Percentiles rank a stretch among this genome's conserved stretches.
These are phyloP conservation scores for Irpex sp. DNA, from an alignment of 1,284 basidiomycete genomes.

Conservation along the genomic window DNA sequence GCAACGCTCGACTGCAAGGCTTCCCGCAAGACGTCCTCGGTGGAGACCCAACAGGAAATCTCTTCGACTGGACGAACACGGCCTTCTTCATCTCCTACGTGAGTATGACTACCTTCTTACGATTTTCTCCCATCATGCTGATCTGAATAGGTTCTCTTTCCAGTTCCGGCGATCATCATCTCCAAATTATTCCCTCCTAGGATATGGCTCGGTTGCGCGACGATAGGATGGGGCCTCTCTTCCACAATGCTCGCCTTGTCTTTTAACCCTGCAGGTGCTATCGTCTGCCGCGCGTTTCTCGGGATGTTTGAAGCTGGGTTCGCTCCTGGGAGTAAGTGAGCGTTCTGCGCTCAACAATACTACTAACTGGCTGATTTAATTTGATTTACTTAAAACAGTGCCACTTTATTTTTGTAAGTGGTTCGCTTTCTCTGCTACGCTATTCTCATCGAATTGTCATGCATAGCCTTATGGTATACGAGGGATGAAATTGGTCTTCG, in stretches of 20 bases:
- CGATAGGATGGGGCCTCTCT: conserved; percentile 64
- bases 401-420: conserved; percentile 67
- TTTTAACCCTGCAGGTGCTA: conserved; percentile 51
- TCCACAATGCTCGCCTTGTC: conserved; percentile 64
- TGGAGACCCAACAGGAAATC: conserved; percentile 59
- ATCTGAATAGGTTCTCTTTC: conserved; percentile 52
- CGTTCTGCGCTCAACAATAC: neutral
- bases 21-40: conserved; percentile 56
- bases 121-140: neutral
- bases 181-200: conserved; percentile 66
- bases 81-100: conserved; percentile 75
- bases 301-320: conserved; percentile 73
- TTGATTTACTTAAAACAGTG: conserved; percentile 22
- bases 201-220: conserved; percentile 58
- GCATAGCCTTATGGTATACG: conserved; percentile 68
- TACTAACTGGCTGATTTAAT: neutral
- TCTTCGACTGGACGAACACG: conserved; percentile 72
- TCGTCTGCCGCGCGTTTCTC: conserved; percentile 52
- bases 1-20: conserved; percentile 71
- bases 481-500: conserved; percentile 66
- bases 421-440: neutral
- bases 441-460: neutral
- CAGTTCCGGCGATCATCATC: conserved; percentile 58
- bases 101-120: conserved; percentile 13
- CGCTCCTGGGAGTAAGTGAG: conserved; percentile 35